These are phyloP conservation scores for Mycena galericulata DNA, from an alignment of 768 basidiomycete species.

Conservation along the genomic window DNA sequence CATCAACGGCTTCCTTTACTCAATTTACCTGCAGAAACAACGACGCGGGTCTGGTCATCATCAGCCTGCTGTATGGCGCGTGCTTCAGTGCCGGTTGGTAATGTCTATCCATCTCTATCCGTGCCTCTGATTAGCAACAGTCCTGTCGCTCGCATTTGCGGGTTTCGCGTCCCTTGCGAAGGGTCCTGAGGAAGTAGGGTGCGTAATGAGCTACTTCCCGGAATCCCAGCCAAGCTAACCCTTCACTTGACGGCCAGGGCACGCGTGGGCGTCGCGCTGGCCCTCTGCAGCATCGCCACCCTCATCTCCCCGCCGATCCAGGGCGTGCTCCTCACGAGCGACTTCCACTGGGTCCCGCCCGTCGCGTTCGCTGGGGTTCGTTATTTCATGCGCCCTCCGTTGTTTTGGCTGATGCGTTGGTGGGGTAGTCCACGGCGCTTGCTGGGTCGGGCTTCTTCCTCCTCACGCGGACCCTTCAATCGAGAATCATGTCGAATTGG, in stretches of 20 bases:
- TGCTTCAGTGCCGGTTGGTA: slow-evolving; percentile 1
- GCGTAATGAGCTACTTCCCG: not conserved
- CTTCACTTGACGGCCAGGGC: not conserved
- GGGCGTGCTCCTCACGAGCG: not conserved
- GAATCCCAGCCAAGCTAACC: not conserved
- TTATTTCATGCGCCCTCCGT: not conserved
- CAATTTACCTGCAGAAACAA: not conserved
- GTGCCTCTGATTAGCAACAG: not conserved
- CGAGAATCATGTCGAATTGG: not conserved
- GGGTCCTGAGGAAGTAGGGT: slow-evolving; percentile 13
- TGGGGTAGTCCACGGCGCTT: not conserved
- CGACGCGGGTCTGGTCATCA: not conserved
- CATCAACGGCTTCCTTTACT: too few species aligned
- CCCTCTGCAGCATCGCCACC: not conserved
- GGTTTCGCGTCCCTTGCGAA: not conserved
- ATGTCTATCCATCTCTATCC: not conserved
- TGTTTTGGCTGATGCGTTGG: not conserved
- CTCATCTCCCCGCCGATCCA: slow-evolving; percentile 11
- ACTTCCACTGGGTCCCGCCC: not conserved
- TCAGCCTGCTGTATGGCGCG: slow-evolving; percentile 7
- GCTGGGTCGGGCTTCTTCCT: not conserved
- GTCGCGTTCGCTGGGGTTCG: slow-evolving; percentile 13
- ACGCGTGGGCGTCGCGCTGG: slow-evolving; percentile 4
- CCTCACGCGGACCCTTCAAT: not conserved
- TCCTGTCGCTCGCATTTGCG: slow-evolving; percentile 3